Evolutionary conservation across 768 basidiomycete genomes (phyloP).

Genomic region (Auriscalpium vulgare): DNA sequence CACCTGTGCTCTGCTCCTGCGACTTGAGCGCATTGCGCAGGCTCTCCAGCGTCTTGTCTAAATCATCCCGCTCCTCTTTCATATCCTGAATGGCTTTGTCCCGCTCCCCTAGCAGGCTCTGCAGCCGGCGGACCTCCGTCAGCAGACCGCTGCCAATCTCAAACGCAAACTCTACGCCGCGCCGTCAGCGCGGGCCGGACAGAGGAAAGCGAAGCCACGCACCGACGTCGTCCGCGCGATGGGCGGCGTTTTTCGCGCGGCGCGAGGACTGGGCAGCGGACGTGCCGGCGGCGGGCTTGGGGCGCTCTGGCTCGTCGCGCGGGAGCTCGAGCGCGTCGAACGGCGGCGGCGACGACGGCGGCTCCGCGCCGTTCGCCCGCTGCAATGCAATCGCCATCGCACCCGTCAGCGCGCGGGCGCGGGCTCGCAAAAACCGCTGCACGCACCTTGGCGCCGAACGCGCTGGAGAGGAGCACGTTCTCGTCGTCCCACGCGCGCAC

Average conservation of each 20-base stretch:
- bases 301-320: conserved; percentile 55
- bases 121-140: conserved; percentile 85
- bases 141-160: conserved; percentile 93
- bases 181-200: background rate
- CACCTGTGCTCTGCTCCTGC: conserved; percentile 77
- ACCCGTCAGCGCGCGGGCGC: background rate
- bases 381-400: background rate
- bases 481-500: conserved; percentile 72
- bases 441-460: conserved; percentile 60
- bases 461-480: conserved; percentile 67
- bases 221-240: conserved; percentile 87
- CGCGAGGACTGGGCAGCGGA: conserved; percentile 76
- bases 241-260: conserved; percentile 86
- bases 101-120: conserved; percentile 83
- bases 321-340: conserved; percentile 35
- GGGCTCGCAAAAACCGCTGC: background rate
- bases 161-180: conserved; percentile 79
- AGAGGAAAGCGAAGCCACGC: conserved; percentile 23
- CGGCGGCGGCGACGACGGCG: background rate
- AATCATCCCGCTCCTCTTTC: conserved; percentile 87
- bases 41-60: conserved; percentile 71
- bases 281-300: conserved; percentile 51
- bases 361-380: conserved; percentile 18
- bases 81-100: conserved; percentile 89
- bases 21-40: conserved; percentile 65